Base-by-base conservation (phyloP, 2,329 filamentous ascomycete genomes). In the Colletotrichum sidae region DNA sequence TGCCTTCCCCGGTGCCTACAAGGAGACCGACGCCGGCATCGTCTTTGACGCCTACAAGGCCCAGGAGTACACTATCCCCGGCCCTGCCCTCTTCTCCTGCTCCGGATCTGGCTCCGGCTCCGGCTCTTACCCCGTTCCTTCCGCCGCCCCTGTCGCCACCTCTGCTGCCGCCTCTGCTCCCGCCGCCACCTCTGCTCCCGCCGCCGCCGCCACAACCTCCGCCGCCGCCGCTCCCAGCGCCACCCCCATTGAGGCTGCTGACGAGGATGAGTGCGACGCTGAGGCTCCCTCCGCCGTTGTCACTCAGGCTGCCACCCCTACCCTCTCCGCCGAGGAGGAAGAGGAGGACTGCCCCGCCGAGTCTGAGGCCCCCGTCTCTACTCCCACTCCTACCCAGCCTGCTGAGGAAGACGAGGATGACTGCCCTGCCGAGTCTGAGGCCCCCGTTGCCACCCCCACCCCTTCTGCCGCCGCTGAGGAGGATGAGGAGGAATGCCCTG, bases 1-100 rank as follows among this genome's bases (percentile, higher is more conserved):
- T 17, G 69, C 78, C 1, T 84, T 85, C 73, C 83, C 83, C 1
- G 83, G 83, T 12, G 82, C 81, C 2, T 85, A 86, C 69, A 79
- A 79, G 71, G 72, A 69, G 5, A 74, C 73, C 15, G 82, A 84
- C 63, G 71, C 82, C 0, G 83, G 83, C 1, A 79, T 86, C 54
- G 80, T 78, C 11, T 84, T 80, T 66, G 79, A 84, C 72, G 75
- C 80, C 41, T 85, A 84, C 71, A 78, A 80, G 70, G 78, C 80
- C 4, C 63, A 72, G 54, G 72, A 74, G 6, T 85, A 86, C 67
- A 80, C 72, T 3, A 78, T 84, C 49, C 83, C 83, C 0, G 83
- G 83, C 0, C 83, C 83, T 41, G 72, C 77, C 1, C 74, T 85
- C 3, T 84, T 85, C 68, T 78, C 72, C 13, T 86, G 83, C 72